Conservation (phyloP, 257 asterid genomes). For the Ilex aquifolium region DNA sequence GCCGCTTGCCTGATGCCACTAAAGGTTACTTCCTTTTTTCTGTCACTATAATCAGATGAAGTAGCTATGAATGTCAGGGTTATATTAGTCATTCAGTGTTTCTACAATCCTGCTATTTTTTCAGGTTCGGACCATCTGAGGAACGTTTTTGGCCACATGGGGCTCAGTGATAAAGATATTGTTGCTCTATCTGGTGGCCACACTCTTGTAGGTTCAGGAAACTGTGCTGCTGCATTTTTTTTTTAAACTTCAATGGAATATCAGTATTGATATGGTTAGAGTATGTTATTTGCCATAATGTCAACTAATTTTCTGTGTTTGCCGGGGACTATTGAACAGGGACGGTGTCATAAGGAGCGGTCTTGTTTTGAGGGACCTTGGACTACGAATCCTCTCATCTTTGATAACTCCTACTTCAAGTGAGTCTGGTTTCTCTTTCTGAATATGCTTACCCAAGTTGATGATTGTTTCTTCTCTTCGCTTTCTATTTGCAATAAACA, state of each 20-base stretch:
- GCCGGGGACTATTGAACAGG: slow-evolving; percentile 19
- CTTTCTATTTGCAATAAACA: no score
- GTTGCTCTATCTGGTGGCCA: slow-evolving; percentile 54
- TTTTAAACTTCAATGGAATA: no score
- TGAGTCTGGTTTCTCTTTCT: background rate
- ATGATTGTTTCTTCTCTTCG: no score
- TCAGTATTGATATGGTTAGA: no score
- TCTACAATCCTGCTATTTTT: background rate
- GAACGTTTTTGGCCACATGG: slow-evolving; percentile 52
- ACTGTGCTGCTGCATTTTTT: no score
- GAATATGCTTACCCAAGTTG: no score
- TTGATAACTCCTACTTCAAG: slow-evolving; percentile 1
- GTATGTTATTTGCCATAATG: background rate
- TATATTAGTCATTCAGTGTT: background rate
- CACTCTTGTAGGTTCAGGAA: slow-evolving; percentile 28
- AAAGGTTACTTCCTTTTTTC: slow-evolving; percentile 22
- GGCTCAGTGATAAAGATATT: slow-evolving; percentile 41
- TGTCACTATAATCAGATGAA: background rate
- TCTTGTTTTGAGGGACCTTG: slow-evolving; percentile 1
- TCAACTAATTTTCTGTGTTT: background rate
- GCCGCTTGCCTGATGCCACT: slow-evolving; percentile 50
- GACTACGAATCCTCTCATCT: background rate
- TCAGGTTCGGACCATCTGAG: slow-evolving; percentile 47
- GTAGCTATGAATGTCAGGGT: background rate
- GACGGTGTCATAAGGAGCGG: slow-evolving; percentile 42